Evolutionary conservation across 2,329 filamentous ascomycete species (phyloP).

Genomic region (Diaporthe velutina): DNA sequence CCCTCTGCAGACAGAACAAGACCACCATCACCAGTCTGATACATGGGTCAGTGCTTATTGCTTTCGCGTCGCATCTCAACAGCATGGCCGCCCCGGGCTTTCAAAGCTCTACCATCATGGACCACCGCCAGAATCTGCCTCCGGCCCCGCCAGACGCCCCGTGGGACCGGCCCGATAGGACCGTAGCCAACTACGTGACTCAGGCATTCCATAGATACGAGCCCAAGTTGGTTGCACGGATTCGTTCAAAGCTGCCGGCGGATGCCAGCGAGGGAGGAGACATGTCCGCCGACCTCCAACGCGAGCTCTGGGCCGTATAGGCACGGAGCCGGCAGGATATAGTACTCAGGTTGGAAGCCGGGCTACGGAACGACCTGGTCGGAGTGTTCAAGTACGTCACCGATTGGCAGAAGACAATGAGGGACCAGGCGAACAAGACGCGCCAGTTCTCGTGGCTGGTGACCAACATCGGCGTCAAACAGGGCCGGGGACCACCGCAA

Average conservation of each 20-base stretch:
- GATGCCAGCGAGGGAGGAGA: constrained; percentile 20
- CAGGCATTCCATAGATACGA: constrained; percentile 42
- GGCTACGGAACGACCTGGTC: constrained; percentile 49
- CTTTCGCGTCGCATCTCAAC: constrained; percentile 36
- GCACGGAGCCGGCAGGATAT: constrained; percentile 47
- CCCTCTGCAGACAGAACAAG: constrained; percentile 39
- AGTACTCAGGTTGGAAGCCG: constrained; percentile 43
- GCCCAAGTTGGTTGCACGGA: constrained; percentile 41
- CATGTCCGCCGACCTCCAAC: constrained; percentile 48
- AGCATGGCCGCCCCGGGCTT: constrained; percentile 32
- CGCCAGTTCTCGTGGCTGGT: constrained; percentile 50
- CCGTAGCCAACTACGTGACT: constrained; percentile 34
- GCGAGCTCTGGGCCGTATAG: constrained; percentile 49
- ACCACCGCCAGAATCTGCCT: constrained; percentile 39
- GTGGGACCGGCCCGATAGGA: constrained; percentile 36
- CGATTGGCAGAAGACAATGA: constrained; percentile 51
- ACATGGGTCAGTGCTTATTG: constrained; percentile 37
- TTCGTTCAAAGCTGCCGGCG: constrained; percentile 44
- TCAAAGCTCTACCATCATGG: constrained; percentile 38
- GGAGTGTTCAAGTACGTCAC: constrained; percentile 50
- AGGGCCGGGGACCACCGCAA: too few species aligned
- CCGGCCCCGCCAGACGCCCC: constrained; percentile 33
- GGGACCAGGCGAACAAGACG: constrained; percentile 44
- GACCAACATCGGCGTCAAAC: constrained; percentile 54
- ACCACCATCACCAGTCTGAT: constrained; percentile 40